phyloP scores from a whole-genome alignment of 2,329 filamentous ascomycete genomes.

The Dactylonectria macrodidyma region DNA sequence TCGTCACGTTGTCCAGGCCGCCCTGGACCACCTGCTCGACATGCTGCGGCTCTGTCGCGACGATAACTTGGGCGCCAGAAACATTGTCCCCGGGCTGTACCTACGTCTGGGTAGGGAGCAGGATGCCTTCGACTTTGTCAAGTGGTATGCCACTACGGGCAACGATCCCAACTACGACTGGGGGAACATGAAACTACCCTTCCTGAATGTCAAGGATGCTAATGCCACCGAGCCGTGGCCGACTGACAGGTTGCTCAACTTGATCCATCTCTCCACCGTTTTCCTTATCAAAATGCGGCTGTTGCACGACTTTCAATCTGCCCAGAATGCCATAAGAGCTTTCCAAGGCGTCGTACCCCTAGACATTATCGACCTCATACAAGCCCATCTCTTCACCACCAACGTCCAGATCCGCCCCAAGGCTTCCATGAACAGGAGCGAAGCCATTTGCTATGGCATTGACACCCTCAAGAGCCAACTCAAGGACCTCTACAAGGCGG shows the following conservation, averaged over 20 bases:
- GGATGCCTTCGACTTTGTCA: constrained; percentile 63
- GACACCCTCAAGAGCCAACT: constrained; percentile 38
- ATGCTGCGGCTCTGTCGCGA: constrained; percentile 60
- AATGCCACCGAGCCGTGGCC: constrained; percentile 47
- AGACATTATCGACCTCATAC: constrained; percentile 43
- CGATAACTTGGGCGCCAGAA: constrained; percentile 62
- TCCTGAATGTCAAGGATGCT: constrained; percentile 54
- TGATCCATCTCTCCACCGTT: constrained; percentile 34
- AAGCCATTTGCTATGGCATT: constrained; percentile 13
- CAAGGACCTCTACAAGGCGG: constrained; percentile 22
- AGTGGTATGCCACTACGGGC: constrained; percentile 49
- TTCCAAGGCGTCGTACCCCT: constrained; percentile 29
- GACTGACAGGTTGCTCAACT: constrained; percentile 3
- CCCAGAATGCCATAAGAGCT: constrained; percentile 30
- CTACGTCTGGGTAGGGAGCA: constrained; percentile 65
- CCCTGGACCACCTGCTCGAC: constrained; percentile 58
- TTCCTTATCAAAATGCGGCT: constrained; percentile 44
- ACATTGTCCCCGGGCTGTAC: constrained; percentile 57
- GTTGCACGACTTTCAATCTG: constrained; percentile 41
- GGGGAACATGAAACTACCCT: constrained; percentile 37
- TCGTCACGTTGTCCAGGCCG: constrained; percentile 47
- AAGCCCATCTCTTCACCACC: constrained; percentile 31
- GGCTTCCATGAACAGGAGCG: constrained; percentile 10
- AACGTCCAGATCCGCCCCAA: constrained; percentile 16
- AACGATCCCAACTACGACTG: constrained; percentile 37